Evolutionary conservation across 2,329 filamentous ascomycete genomes (phyloP).

Genomic region (Sporothrix humicola): DNA sequence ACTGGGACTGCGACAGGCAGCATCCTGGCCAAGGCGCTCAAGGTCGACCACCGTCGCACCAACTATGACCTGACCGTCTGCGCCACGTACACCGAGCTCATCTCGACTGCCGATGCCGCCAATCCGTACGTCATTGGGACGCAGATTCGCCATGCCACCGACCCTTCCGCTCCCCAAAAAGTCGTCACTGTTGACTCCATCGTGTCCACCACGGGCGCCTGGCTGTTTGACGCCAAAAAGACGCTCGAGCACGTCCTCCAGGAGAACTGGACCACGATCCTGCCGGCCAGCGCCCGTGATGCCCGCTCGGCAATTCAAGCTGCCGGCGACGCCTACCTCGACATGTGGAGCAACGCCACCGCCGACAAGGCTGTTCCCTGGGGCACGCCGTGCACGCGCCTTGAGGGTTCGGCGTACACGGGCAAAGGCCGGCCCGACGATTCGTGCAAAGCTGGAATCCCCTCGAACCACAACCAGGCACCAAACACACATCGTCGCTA

Average conservation of each 20-base stretch:
- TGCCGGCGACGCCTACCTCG: constrained; percentile 46
- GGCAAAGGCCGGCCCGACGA: constrained; percentile 35
- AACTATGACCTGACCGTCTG: constrained; percentile 46
- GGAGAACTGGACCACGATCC: constrained; percentile 44
- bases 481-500: constrained; percentile 41
- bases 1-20: constrained; percentile 30
- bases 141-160: constrained; percentile 40
- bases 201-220: constrained; percentile 44
- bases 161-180: constrained; percentile 32
- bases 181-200: constrained; percentile 41
- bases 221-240: constrained; percentile 46
- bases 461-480: constrained; percentile 38
- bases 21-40: constrained; percentile 44
- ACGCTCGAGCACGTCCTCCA: constrained; percentile 43
- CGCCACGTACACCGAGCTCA: constrained; percentile 49
- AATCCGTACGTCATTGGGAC: constrained; percentile 49
- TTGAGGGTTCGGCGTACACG: constrained; percentile 42
- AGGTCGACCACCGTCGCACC: constrained; percentile 47
- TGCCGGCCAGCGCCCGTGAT: constrained; percentile 39
- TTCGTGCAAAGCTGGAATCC: constrained; percentile 41
- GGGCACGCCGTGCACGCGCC: constrained; percentile 47
- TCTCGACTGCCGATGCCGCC: constrained; percentile 40
- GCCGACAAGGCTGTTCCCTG: constrained; percentile 44
- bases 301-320: constrained; percentile 40
- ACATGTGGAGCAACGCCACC: constrained; percentile 45